phyloP scores from a whole-genome alignment of 1,284 basidiomycete species.

The Meripilus lineatus region DNA sequence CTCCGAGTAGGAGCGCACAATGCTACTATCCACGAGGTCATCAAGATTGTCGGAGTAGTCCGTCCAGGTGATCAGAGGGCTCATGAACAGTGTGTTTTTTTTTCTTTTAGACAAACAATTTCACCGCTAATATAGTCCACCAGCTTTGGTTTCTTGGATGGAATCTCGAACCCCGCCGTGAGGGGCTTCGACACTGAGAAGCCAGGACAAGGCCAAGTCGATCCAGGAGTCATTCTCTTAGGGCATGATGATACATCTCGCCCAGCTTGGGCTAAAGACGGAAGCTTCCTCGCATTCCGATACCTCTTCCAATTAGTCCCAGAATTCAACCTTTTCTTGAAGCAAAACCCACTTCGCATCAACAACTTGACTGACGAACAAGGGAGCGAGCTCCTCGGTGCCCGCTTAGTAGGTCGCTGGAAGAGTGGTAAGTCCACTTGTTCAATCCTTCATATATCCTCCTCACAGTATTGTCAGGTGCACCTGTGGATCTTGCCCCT shows the following conservation, averaged over 20 bases:
- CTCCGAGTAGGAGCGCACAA: constrained; percentile 17
- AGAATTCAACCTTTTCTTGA: constrained; percentile 48
- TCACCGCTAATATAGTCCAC: not conserved
- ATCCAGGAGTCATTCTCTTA: constrained; percentile 30
- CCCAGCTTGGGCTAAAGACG: constrained; percentile 45
- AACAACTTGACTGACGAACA: constrained; percentile 33
- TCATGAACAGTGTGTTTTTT: constrained; percentile 27
- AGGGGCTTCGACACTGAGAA: constrained; percentile 28
- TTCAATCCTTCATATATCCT: too few species aligned
- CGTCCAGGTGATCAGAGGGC: constrained; percentile 31
- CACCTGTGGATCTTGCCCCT: constrained; percentile 33
- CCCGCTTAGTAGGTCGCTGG: constrained; percentile 53
- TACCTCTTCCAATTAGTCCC: constrained; percentile 50
- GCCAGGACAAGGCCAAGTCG: constrained; percentile 28
- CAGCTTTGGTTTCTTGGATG: constrained; percentile 36
- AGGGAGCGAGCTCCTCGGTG: constrained; percentile 46
- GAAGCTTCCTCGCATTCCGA: constrained; percentile 53
- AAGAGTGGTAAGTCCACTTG: constrained; percentile 44
- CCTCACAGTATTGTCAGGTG: constrained; percentile 16
- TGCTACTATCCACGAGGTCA: constrained; percentile 26
- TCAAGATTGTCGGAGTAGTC: constrained; percentile 25
- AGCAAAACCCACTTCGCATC: constrained; percentile 34
- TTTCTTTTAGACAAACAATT: not conserved
- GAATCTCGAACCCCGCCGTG: constrained; percentile 36
- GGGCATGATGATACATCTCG: constrained; percentile 27